These are phyloP conservation scores for Rhizophora apiculata DNA, from an alignment of 345 rosid genomes.

Conservation along the genomic window DNA sequence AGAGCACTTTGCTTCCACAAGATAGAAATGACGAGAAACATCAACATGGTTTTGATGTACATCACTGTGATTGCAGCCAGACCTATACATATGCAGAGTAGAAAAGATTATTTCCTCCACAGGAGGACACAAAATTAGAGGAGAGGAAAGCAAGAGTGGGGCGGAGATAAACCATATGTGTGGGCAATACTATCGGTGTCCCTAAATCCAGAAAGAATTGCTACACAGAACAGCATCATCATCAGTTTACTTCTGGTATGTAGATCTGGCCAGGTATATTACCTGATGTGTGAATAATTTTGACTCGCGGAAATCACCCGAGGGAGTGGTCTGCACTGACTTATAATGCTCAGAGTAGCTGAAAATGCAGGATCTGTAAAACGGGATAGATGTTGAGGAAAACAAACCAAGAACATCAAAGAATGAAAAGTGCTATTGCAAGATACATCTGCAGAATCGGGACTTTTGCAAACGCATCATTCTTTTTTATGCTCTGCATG, in stretches of 20 bases:
- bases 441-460: conserved; percentile 5
- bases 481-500: not conserved
- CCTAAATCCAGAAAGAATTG: conserved; percentile 36
- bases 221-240: conserved; percentile 34
- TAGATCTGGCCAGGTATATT: conserved; percentile 43
- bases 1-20: conserved; percentile 29
- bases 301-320: conserved; percentile 35
- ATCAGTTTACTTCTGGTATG: conserved; percentile 47
- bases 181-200: conserved; percentile 31
- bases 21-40: conserved; percentile 37
- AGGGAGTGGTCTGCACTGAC: conserved; percentile 30
- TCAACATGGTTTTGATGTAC: conserved; percentile 45
- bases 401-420: conserved; percentile 31
- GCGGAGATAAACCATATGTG: conserved; percentile 30
- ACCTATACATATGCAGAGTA: conserved; percentile 15
- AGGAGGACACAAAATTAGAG: not conserved
- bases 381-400: conserved; percentile 18
- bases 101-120: not conserved
- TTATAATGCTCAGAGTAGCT: conserved; percentile 30
- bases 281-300: conserved; percentile 34
- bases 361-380: conserved; percentile 23
- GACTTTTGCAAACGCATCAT: not conserved
- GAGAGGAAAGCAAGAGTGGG: conserved; percentile 1
- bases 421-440: conserved; percentile 36
- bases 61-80: conserved; percentile 41